Evolutionary conservation across 768 basidiomycete species (phyloP).

Genomic region (Aureoboletus auriporus): DNA sequence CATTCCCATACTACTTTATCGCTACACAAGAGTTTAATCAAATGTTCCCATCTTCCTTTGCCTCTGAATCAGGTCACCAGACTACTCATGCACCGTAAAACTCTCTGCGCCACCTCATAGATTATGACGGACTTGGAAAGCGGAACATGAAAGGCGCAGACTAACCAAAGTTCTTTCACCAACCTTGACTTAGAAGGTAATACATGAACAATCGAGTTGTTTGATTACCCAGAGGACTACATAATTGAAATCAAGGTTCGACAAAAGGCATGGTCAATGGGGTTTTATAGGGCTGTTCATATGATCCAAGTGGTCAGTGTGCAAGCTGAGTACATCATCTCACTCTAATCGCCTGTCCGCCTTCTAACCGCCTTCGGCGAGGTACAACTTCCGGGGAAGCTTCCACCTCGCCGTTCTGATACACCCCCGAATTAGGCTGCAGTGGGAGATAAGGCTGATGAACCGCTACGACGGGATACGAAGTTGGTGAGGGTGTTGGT

Average conservation of each 20-base stretch:
- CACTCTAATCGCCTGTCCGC: conserved; percentile 51
- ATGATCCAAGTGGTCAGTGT: conserved; percentile 25
- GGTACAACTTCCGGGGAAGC: conserved; percentile 37
- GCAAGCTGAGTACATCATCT: conserved; percentile 34
- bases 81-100: no score
- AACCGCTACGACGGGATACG: conserved; percentile 38
- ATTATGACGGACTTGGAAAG: not conserved
- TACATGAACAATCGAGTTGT: not conserved
- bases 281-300: conserved; percentile 19
- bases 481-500: conserved; percentile 35
- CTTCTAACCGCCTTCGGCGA: conserved; percentile 54
- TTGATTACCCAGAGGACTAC: conserved; percentile 21
- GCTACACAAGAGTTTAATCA: no score
- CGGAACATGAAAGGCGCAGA: conserved; percentile 8
- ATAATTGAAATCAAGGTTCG: conserved; percentile 20
- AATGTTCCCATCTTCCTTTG: no score
- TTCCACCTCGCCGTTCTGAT: conserved; percentile 32
- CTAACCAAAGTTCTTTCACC: conserved; percentile 2
- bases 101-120: no score
- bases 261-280: conserved; percentile 18
- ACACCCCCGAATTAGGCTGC: conserved; percentile 45
- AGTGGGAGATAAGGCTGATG: conserved; percentile 51
- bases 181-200: conserved; percentile 9
- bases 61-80: no score
- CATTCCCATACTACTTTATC: no score